phyloP scores from a whole-genome alignment of 2,329 filamentous ascomycete species.

The Aquanectria penicillioides region DNA sequence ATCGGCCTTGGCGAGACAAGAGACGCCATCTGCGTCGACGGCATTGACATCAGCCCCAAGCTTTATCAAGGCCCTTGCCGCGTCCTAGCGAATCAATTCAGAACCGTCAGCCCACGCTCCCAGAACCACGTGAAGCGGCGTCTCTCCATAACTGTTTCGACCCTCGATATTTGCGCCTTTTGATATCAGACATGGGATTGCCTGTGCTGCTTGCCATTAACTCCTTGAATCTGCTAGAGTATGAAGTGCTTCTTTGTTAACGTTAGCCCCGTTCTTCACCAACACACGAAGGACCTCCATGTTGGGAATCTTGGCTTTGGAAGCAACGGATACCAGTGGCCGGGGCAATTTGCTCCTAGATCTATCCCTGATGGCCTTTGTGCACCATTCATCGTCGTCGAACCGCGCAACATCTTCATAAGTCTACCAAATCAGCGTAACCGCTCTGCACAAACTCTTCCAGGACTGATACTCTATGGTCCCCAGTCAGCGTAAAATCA shows the following conservation, averaged over 20 bases:
- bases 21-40: neutral
- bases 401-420: conserved; percentile 19
- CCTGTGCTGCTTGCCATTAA: conserved; percentile 32
- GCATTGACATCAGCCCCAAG: conserved; percentile 27
- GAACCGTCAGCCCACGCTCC: neutral
- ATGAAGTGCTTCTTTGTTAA: conserved; percentile 12
- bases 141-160: neutral
- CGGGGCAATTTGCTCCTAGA: neutral
- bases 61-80: conserved; percentile 4
- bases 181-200: conserved; percentile 32
- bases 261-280: conserved; percentile 25
- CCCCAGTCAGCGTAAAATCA: conserved; percentile 1
- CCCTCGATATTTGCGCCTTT: conserved; percentile 27
- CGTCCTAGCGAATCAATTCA: neutral
- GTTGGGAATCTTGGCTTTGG: conserved; percentile 21
- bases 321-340: conserved; percentile 18
- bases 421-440: conserved; percentile 22
- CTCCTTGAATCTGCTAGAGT: conserved; percentile 1
- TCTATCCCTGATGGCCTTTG: neutral
- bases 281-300: conserved; percentile 29
- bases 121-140: conserved; percentile 24
- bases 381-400: neutral
- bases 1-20: conserved; percentile 21
- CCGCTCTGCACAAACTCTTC: conserved; percentile 17
- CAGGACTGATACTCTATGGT: neutral